phyloP scores from a whole-genome alignment of 2,329 filamentous ascomycete genomes.

The Chaetomiaceae sp. region DNA sequence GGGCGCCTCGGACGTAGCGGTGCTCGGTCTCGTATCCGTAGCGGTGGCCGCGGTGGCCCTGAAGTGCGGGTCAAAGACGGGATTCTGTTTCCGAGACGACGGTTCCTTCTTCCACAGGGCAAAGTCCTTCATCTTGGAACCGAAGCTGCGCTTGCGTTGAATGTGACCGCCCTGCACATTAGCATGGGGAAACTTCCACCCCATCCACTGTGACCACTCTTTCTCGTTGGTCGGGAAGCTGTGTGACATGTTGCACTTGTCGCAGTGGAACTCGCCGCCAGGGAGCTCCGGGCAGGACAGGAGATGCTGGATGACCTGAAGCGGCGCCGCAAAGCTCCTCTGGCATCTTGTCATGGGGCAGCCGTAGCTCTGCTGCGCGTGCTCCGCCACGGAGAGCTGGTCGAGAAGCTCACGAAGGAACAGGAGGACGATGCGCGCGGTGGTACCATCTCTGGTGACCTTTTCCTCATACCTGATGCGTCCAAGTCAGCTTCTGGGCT shows the following conservation, averaged over 20 bases:
- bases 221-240: slow-evolving; percentile 30
- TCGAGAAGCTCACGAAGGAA: slow-evolving; percentile 30
- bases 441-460: slow-evolving; percentile 26
- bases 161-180: slow-evolving; percentile 13
- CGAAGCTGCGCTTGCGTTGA: slow-evolving; percentile 26
- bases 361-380: slow-evolving; percentile 21
- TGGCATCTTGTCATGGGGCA: slow-evolving; percentile 30
- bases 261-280: slow-evolving; percentile 29
- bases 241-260: slow-evolving; percentile 28
- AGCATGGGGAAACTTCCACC: slow-evolving; percentile 23
- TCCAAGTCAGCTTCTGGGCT: neutral
- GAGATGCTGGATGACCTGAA: slow-evolving; percentile 28
- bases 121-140: slow-evolving; percentile 27
- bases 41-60: slow-evolving; percentile 5
- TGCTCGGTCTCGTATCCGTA: slow-evolving; percentile 18
- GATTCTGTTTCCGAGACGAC: slow-evolving; percentile 15
- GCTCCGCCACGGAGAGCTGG: slow-evolving; percentile 18
- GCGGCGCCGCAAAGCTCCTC: slow-evolving; percentile 21
- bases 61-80: slow-evolving; percentile 13
- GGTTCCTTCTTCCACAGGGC: slow-evolving; percentile 20
- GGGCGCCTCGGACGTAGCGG: slow-evolving; percentile 17
- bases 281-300: slow-evolving; percentile 27
- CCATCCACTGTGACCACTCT: slow-evolving; percentile 28
- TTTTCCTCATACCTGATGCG: slow-evolving; percentile 28
- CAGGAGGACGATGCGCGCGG: slow-evolving; percentile 28